A percentile compares a stretch with the other conserved stretches of the same genome.
Evolutionary conservation across 2,329 filamentous ascomycete genomes (phyloP).

Genomic region (Sarocladium brachiariae): DNA sequence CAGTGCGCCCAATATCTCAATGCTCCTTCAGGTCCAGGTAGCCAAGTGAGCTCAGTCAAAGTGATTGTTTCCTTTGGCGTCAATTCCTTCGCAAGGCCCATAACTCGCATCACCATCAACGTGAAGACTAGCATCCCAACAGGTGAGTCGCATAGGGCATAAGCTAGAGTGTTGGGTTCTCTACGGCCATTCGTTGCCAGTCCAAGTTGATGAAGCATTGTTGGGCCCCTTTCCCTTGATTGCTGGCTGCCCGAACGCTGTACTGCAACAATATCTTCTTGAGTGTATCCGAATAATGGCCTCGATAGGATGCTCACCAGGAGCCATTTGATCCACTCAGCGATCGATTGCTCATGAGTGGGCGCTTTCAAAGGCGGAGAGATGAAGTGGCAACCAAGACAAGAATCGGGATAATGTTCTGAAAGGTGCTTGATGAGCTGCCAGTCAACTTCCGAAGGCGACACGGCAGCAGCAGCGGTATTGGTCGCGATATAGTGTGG

Average conservation of each 20-base stretch:
- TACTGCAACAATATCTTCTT: constrained; percentile 41
- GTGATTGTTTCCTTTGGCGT: constrained; percentile 50
- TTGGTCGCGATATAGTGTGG: constrained; percentile 50
- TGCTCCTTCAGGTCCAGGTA: constrained; percentile 57
- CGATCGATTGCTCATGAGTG: constrained; percentile 31
- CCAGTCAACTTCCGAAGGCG: constrained; percentile 45
- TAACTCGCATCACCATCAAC: constrained; percentile 37
- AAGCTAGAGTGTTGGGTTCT: constrained; percentile 50
- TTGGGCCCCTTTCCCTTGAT: constrained; percentile 11
- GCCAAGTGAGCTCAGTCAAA: constrained; percentile 56
- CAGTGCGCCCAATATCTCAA: constrained; percentile 49
- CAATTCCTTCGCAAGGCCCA: constrained; percentile 34
- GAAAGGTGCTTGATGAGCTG: constrained; percentile 42
- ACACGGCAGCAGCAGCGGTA: constrained; percentile 38
- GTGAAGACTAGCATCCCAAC: constrained; percentile 50
- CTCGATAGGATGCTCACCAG: constrained; percentile 42
- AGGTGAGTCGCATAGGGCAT: constrained; percentile 56
- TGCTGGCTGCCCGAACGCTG: neutral
- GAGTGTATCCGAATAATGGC: constrained; percentile 49
- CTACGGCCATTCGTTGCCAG: constrained; percentile 24
- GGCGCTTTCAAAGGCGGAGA: constrained; percentile 49
- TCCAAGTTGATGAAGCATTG: constrained; percentile 18
- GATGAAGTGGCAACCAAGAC: constrained; percentile 54
- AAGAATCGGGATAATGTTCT: constrained; percentile 38
- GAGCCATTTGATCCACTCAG: constrained; percentile 49